These are phyloP conservation scores for Rutstroemia sp. DNA, from an alignment of 2,329 filamentous ascomycete genomes.

Conservation along the genomic window DNA sequence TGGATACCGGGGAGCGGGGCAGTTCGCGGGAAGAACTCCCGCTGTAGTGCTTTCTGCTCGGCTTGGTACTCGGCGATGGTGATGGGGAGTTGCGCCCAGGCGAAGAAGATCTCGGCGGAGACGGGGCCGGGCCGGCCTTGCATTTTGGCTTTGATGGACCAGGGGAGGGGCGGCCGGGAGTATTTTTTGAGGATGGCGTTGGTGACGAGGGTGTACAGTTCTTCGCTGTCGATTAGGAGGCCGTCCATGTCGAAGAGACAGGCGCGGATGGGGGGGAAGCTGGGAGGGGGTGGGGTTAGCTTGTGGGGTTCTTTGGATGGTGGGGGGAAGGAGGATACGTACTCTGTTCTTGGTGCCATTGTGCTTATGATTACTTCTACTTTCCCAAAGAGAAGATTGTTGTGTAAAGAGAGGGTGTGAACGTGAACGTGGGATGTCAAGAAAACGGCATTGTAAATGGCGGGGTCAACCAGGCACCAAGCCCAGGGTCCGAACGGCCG, in stretches of 20 bases:
- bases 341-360: conserved; percentile 19
- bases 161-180: conserved; percentile 68
- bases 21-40: conserved; percentile 63
- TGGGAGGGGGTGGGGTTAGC: conserved; percentile 29
- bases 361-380: not conserved
- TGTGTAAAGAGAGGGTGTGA: not conserved
- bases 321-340: not conserved
- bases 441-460: not conserved
- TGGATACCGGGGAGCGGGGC: conserved; percentile 72
- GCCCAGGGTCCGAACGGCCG: too few species aligned
- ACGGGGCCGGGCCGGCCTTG: conserved; percentile 27
- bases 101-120: conserved; percentile 56
- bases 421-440: conserved; percentile 1
- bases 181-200: conserved; percentile 77
- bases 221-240: conserved; percentile 88
- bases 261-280: conserved; percentile 73
- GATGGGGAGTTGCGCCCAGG: conserved; percentile 84
- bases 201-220: conserved; percentile 78
- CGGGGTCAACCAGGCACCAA: not conserved
- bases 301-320: not conserved
- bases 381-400: not conserved
- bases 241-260: conserved; percentile 99
- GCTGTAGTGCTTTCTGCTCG: conserved; percentile 57
- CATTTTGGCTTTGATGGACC: conserved; percentile 87
- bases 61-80: conserved; percentile 56